phyloP scores from a whole-genome alignment of 2,329 filamentous ascomycete species.

The Cryphonectria radicalis region DNA sequence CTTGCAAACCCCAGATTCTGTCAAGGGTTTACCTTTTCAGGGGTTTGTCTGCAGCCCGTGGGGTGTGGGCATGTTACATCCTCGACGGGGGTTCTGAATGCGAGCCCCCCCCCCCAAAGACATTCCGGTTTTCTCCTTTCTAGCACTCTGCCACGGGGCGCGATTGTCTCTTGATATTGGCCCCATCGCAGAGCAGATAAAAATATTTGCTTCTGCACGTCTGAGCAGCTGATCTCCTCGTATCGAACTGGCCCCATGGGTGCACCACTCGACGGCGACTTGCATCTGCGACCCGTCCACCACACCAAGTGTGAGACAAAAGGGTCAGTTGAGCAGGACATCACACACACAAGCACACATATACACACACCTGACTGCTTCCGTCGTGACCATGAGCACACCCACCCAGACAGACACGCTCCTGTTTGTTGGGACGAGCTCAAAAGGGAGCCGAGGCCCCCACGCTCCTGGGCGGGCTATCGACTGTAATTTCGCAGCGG shows the following conservation, averaged over 20 bases:
- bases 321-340: conserved; percentile 11
- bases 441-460: not conserved
- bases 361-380: not conserved
- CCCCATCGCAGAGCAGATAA: conserved; percentile 17
- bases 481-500: conserved; percentile 12
- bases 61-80: conserved; percentile 31
- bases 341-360: not conserved
- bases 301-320: not conserved
- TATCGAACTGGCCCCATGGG: not conserved
- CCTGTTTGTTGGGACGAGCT: not conserved
- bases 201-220: not conserved
- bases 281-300: conserved; percentile 1
- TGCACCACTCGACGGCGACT: not conserved
- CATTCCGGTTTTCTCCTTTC: not conserved
- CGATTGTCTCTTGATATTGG: not conserved
- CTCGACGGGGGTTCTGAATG: conserved; percentile 10
- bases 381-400: not conserved
- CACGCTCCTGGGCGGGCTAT: conserved; percentile 8
- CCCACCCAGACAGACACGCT: not conserved
- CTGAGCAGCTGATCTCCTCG: conserved; percentile 6
- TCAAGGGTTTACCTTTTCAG: conserved; percentile 27
- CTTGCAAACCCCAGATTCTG: conserved; percentile 29
- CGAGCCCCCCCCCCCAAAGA: not conserved
- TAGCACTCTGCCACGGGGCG: not conserved
- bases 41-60: conserved; percentile 25